These are phyloP conservation scores for Taphrina communis DNA, from an alignment of 1,139 yeast genomes.

Conservation along the genomic window DNA sequence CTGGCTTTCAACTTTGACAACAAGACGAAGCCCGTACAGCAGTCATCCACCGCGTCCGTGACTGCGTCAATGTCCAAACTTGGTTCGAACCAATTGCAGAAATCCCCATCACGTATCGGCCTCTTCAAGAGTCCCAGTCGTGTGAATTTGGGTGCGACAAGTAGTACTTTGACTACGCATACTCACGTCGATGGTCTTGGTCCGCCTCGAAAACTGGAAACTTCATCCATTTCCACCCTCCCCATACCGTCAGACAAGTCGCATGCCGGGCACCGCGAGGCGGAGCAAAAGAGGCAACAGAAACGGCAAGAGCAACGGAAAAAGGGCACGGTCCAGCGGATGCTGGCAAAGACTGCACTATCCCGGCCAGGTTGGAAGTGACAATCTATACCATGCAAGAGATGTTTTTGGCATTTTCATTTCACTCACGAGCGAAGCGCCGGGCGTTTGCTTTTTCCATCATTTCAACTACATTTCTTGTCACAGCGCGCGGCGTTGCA, in stretches of 20 bases:
- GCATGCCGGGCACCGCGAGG: neutral
- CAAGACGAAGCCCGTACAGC: neutral
- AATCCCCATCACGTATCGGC: neutral
- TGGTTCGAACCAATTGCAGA: neutral
- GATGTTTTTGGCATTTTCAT: neutral
- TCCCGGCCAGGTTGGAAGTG: conserved; percentile 18
- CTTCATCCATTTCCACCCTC: neutral
- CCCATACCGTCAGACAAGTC: neutral
- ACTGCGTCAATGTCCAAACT: conserved; percentile 2
- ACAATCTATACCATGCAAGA: neutral
- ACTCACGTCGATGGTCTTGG: neutral
- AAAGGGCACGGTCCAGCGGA: conserved; percentile 13
- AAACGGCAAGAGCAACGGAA: conserved; percentile 15
- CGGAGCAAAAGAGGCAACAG: conserved; percentile 10
- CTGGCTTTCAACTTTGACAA: conserved; percentile 8
- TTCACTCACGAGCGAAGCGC: no score
- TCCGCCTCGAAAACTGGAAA: no score
- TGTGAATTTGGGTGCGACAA: neutral
- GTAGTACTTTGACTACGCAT: neutral
- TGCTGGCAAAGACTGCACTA: conserved; percentile 3
- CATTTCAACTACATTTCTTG: no score
- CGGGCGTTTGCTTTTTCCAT: neutral
- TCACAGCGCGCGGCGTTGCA: neutral
- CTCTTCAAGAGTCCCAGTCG: conserved; percentile 7
- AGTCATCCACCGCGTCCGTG: neutral